Conservation (phyloP, 768 basidiomycete species). For the Tylopilus balloui region DNA sequence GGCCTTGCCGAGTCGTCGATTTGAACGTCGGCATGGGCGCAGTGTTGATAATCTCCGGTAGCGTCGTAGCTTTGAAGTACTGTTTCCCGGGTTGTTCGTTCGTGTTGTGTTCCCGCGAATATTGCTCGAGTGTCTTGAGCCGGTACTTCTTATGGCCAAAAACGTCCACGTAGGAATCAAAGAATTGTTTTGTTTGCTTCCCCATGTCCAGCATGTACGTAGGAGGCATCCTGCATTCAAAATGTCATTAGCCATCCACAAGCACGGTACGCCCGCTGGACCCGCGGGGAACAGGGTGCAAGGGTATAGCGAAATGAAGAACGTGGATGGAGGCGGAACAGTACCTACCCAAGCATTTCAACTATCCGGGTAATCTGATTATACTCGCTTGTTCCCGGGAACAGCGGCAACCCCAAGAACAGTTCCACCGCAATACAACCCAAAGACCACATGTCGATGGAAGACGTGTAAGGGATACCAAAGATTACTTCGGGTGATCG, state of each 20-base stretch:
- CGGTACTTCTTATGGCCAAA: conserved; percentile 80
- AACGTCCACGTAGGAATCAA: conserved; percentile 72
- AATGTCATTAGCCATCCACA: conserved; percentile 1
- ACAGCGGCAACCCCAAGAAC: conserved; percentile 92
- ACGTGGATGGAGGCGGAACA: not conserved
- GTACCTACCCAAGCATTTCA: conserved; percentile 93
- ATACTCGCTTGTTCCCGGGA: conserved; percentile 98
- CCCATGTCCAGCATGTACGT: conserved; percentile 92
- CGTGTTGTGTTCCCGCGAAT: conserved; percentile 89
- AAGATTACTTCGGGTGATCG: conserved; percentile 96
- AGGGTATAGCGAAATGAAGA: not conserved
- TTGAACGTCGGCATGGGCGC: conserved; percentile 91
- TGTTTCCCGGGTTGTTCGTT: conserved; percentile 98
- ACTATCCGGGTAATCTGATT: conserved; percentile 96
- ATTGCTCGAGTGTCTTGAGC: conserved; percentile 91
- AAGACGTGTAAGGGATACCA: conserved; percentile 88
- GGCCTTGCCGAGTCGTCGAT: conserved; percentile 59
- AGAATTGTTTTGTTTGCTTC: conserved; percentile 93
- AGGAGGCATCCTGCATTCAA: conserved; percentile 68
- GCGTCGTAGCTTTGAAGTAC: conserved; percentile 91
- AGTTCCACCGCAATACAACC: conserved; percentile 99
- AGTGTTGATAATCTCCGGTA: conserved; percentile 94
- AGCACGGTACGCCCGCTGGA: not conserved
- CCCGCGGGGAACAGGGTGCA: not conserved
- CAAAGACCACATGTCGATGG: conserved; percentile 99